A percentile compares a stretch with the other conserved stretches of the same genome.
These are phyloP conservation scores for Trichoderma simmonsii DNA, from an alignment of 2,329 filamentous ascomycete species.

Conservation along the genomic window DNA sequence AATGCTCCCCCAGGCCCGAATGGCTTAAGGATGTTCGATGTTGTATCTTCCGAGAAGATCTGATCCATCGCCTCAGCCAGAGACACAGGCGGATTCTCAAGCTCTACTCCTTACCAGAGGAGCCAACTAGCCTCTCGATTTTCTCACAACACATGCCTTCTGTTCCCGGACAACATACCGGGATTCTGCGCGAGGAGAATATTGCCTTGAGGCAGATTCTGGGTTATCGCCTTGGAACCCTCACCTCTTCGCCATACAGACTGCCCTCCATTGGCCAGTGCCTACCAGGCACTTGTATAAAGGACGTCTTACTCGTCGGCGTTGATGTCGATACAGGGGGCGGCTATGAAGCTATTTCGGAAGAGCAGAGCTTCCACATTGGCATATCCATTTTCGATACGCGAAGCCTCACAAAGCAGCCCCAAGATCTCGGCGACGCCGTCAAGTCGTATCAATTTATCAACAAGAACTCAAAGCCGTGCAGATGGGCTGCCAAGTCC, in stretches of 20 bases:
- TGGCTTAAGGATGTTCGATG: neutral
- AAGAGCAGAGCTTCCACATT: slow-evolving; percentile 21
- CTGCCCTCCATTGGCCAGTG: neutral
- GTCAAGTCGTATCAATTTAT: slow-evolving; percentile 23
- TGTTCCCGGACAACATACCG: slow-evolving; percentile 14
- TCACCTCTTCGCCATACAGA: neutral
- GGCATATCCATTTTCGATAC: slow-evolving; percentile 22
- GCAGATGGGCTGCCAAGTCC: slow-evolving; percentile 12
- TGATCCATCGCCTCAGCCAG: neutral
- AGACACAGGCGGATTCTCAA: neutral
- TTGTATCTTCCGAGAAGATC: neutral
- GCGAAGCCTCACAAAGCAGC: slow-evolving; percentile 5
- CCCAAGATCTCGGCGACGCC: neutral
- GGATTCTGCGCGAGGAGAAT: slow-evolving; percentile 25
- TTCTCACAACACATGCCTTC: neutral
- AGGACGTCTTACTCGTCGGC: neutral
- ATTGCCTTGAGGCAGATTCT: slow-evolving; percentile 22
- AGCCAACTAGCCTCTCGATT: neutral
- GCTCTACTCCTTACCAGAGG: neutral
- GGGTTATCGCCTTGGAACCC: slow-evolving; percentile 19
- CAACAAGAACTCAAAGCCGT: slow-evolving; percentile 9
- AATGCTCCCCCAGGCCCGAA: neutral
- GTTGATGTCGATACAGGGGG: slow-evolving; percentile 21
- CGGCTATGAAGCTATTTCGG: slow-evolving; percentile 18
- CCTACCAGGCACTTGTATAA: neutral